Percentiles rank a stretch among this genome's conserved stretches.
Evolutionary conservation across 1,139 yeast species (phyloP).

Genomic region (Pichia sp.): DNA sequence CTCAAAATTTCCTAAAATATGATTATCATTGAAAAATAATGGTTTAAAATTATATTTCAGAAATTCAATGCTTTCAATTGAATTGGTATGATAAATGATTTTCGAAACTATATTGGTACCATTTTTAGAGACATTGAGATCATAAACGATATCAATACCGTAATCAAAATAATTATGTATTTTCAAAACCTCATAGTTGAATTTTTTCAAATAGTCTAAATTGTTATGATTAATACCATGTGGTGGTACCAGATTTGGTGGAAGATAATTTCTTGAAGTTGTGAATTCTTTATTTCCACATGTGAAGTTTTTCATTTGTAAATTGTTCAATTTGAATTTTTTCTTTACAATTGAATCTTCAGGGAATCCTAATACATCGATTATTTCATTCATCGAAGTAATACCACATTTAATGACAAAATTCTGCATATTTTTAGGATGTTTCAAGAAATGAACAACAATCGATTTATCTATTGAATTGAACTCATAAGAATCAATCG

Average conservation of each 20-base stretch:
- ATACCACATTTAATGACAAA: slow-evolving; percentile 27
- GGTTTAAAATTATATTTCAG: slow-evolving; percentile 36
- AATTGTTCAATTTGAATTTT: slow-evolving; percentile 15
- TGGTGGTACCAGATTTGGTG: neutral
- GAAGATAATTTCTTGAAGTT: slow-evolving; percentile 6
- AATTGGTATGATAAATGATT: slow-evolving; percentile 42
- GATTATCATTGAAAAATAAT: slow-evolving; percentile 1
- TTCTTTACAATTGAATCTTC: slow-evolving; percentile 40
- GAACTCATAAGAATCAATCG: neutral
- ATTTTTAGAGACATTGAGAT: slow-evolving; percentile 25
- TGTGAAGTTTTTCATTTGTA: slow-evolving; percentile 5
- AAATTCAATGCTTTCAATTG: slow-evolving; percentile 40
- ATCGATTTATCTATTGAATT: neutral
- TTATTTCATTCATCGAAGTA: slow-evolving; percentile 43
- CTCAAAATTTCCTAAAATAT: neutral
- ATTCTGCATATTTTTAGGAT: slow-evolving; percentile 1
- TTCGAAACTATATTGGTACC: slow-evolving; percentile 32
- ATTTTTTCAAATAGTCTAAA: slow-evolving; percentile 1
- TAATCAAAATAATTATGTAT: slow-evolving; percentile 48
- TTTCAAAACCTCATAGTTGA: slow-evolving; percentile 19
- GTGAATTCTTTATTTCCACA: slow-evolving; percentile 32
- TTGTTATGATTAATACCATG: neutral
- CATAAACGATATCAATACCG: slow-evolving; percentile 49
- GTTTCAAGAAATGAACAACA: slow-evolving; percentile 2
- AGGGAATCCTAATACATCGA: slow-evolving; percentile 47